These are phyloP conservation scores for Trametes gibbosa DNA, from an alignment of 768 basidiomycete genomes.

Conservation along the genomic window DNA sequence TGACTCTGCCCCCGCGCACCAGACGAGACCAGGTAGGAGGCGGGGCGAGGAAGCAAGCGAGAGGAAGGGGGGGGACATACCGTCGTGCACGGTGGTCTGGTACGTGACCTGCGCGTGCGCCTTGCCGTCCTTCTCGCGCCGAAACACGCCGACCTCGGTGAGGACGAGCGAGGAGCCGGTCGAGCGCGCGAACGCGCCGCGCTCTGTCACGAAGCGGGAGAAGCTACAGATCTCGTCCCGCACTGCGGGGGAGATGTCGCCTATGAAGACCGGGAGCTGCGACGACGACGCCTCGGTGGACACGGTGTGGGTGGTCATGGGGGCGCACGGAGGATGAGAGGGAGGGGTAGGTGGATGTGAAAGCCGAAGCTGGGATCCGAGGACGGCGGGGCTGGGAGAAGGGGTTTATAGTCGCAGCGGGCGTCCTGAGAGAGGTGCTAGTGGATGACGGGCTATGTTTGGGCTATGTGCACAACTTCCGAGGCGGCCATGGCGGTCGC, in stretches of 20 bases:
- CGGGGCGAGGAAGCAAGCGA: too few species aligned
- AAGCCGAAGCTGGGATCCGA: not conserved
- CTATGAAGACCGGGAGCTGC: not conserved
- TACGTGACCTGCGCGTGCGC: conserved; percentile 13
- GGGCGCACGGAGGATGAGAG: not conserved
- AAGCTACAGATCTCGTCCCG: conserved; percentile 5
- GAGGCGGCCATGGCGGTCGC: conserved; percentile 1
- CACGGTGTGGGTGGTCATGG: not conserved
- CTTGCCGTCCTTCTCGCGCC: conserved; percentile 17
- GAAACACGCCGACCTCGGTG: conserved; percentile 12
- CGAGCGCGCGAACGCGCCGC: conserved; percentile 11
- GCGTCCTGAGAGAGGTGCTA: conserved; percentile 4
- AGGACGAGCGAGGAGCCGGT: conserved; percentile 10
- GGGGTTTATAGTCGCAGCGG: conserved; percentile 2
- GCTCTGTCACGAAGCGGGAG: not conserved
- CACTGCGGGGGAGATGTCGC: not conserved
- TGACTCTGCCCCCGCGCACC: too few species aligned
- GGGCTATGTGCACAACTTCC: not conserved
- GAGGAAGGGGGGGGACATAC: not conserved
- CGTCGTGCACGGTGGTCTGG: conserved; percentile 9
- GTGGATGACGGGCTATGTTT: conserved; percentile 8
- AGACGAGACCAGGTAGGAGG: too few species aligned
- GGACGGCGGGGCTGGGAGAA: not conserved
- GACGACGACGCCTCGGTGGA: not conserved
- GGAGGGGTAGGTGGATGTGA: not conserved